Evolutionary conservation across 2,329 filamentous ascomycete genomes (phyloP), one percentile per base, ranked within the genome.

Genomic region (Berkeleyomyces basicola): DNA sequence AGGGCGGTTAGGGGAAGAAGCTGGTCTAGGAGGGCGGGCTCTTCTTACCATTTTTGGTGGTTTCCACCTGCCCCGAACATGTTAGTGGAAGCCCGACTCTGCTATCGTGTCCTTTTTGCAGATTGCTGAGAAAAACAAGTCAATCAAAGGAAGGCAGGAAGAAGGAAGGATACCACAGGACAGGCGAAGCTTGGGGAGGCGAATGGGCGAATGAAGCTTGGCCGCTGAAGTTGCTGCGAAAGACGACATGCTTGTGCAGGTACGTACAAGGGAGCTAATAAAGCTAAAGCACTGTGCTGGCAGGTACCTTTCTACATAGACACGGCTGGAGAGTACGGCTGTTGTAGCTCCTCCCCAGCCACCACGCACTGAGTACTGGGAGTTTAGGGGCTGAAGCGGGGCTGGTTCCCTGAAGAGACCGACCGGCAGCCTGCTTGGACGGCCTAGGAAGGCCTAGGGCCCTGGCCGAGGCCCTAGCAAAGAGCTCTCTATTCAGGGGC

Each of bases 311-410:
- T 61, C 59, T 46, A 58, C 57, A 43, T 46, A 60, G 57, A 11
- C 55, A 51, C 46, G 39, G 47, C 55, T 36, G 33, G 49, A n/a
- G 53, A 51, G 63, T 65, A 65, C 63, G 33, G 33, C 33, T n/a
- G 47, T 33, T 39, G 43, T 23, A 39, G 61, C 39, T 58, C 61
- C 61, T 62, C 47, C 63, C 63, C 63, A 65, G 63, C 63, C 63
- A 65, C 63, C 63, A 60, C 42, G 53, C 63, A 65, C 63, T 63
- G 63, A 58, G 61, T 65, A 65, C 63, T 42, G 59, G 11, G 23
- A 44, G 33, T 40, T 60, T 60, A 62, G 60, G 53, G 49, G 61
- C 36, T 55, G 43, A 36, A 60, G 63, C 62, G 63, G 63, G 61
- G 63, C 57, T 39, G 37, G 36, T 7, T 61, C 63, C 63, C 57